Conservation (phyloP, 1,284 basidiomycete genomes). For the Ustilago crameri region DNA sequence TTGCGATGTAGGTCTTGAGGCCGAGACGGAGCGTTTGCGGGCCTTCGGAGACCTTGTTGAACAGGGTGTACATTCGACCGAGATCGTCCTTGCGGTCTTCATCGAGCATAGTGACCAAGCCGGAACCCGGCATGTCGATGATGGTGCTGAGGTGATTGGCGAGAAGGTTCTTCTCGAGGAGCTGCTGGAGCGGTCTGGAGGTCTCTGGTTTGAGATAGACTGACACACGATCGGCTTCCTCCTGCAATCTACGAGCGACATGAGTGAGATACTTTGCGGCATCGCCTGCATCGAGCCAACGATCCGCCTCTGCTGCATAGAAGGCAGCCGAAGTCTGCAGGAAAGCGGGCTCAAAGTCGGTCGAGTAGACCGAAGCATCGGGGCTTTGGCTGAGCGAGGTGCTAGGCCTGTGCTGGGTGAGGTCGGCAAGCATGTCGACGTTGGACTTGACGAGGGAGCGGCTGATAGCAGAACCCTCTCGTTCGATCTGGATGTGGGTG, state of each 20-base stretch:
- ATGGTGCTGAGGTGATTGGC: conserved; percentile 80
- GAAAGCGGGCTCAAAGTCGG: conserved; percentile 85
- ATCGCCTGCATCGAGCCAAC: conserved; percentile 79
- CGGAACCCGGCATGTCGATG: conserved; percentile 84
- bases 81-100: conserved; percentile 81
- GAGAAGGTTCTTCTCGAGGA: conserved; percentile 83
- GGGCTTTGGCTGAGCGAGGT: conserved; percentile 33
- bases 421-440: conserved; percentile 83
- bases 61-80: conserved; percentile 82
- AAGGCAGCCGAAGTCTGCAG: conserved; percentile 81
- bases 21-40: conserved; percentile 76
- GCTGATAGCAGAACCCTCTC: conserved; percentile 90
- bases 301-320: conserved; percentile 81
- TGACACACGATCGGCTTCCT: conserved; percentile 87
- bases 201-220: conserved; percentile 88
- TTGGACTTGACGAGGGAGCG: conserved; percentile 87
- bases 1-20: conserved; percentile 80
- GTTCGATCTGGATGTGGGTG: conserved; percentile 87
- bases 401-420: conserved; percentile 70
- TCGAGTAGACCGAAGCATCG: conserved; percentile 78
- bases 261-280: conserved; percentile 84
- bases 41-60: conserved; percentile 75
- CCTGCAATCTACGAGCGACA: conserved; percentile 83
- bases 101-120: conserved; percentile 89
- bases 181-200: conserved; percentile 76